These are phyloP conservation scores for Fraxinus xanthoxyloides DNA, from an alignment of 305 asterid genomes.

Conservation along the genomic window DNA sequence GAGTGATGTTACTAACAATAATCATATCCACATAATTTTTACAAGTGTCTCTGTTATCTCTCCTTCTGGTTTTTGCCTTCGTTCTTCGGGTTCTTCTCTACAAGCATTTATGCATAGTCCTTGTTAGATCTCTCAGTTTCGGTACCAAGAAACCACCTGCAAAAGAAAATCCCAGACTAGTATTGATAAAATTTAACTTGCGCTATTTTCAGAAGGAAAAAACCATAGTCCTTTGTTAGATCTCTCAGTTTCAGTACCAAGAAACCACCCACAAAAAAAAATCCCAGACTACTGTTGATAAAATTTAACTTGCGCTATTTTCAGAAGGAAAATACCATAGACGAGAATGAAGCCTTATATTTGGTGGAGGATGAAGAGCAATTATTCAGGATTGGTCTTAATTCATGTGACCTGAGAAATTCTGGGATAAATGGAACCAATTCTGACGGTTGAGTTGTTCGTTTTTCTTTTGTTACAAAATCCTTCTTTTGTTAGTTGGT, in stretches of 20 bases:
- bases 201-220: neutral
- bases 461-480: neutral
- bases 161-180: neutral
- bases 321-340: neutral
- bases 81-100: neutral
- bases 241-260: neutral
- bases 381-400: neutral
- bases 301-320: neutral
- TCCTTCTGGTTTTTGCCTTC: neutral
- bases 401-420: neutral
- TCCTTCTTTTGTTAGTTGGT: neutral
- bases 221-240: no score
- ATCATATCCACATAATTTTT: neutral
- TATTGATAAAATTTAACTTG: neutral
- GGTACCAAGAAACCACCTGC: neutral
- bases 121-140: neutral
- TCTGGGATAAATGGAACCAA: neutral
- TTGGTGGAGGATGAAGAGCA: neutral
- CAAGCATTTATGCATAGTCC: neutral
- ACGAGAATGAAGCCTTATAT: neutral
- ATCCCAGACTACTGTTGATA: neutral
- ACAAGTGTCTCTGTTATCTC: neutral
- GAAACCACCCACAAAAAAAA: neutral
- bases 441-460: neutral
- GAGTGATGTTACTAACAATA: neutral